Evolutionary conservation across 805 yeast species (phyloP), one percentile per base, ranked within the genome.

Genomic region (Pichia deserticola): DNA sequence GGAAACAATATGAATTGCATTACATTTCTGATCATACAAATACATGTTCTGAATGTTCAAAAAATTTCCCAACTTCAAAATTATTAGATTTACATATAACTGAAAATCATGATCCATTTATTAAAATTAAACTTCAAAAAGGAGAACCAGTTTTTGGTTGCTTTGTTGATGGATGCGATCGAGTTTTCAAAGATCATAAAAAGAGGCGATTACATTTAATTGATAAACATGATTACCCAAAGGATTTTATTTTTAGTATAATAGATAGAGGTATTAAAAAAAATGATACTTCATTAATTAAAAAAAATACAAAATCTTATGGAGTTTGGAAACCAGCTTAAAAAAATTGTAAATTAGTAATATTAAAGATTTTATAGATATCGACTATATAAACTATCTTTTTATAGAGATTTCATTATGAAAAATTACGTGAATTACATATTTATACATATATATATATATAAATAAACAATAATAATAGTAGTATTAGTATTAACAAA

Each of bases 31-130:
- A 36, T 5, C 69, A 66, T 47, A 54, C 63, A 5, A 55, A 67
- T 53, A 54, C 61, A 1, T 75, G 81, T 51, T 45, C 54, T 0
- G 64, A 60, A 36, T 76, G 81, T 54, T 52, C 56, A 9, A 63
- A 57, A 40, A 63, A 59, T 51, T 74, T 79, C 50, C 81, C 82
- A 0, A 66, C 69, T n/a, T 64, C 68, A 10, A 57, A 51, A 38
- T 54, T 74, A 7, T 61, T 80, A 25, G 68, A 70, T 5, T 55
- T 79, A 13, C 86, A 80, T 54, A 68, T 79, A 1, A 67, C 69
- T 29, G 85, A 80, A 54, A 64, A 66, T 49, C 85, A 81, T 55
- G 75, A 77, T 57, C 78, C 82, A 3, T 72, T 79, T 41, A 56
- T 63, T 5, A 53, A 54, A 25, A 66, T 72, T 3, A 57, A 61